Percentiles rank a stretch among this genome's conserved stretches.
Evolutionary conservation across 1,284 basidiomycete species (phyloP).

Genomic region (Puccinia novopanici): DNA sequence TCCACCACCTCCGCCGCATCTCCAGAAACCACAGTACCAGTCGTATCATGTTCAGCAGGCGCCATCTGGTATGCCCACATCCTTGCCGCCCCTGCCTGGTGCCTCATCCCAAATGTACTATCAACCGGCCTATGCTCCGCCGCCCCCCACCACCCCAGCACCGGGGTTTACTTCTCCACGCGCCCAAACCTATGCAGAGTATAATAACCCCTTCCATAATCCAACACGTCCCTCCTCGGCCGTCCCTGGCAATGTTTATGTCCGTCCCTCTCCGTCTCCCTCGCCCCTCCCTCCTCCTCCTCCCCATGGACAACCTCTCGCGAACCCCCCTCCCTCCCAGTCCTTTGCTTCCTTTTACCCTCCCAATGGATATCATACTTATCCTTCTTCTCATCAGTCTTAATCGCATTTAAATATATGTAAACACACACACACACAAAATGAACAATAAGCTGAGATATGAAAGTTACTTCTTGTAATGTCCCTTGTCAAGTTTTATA

Average conservation of each 20-base stretch:
- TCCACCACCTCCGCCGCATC: constrained; percentile 2
- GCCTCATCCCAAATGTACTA: constrained; percentile 12
- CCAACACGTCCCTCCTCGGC: not conserved
- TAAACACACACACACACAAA: too few species aligned
- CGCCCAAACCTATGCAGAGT: constrained; percentile 5
- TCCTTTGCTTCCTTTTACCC: constrained; percentile 4
- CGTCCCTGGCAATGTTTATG: constrained; percentile 13
- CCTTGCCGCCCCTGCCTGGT: constrained; percentile 3
- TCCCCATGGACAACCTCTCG: constrained; percentile 22
- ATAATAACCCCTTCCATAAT: constrained; percentile 15
- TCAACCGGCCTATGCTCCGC: constrained; percentile 9
- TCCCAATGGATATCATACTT: constrained; percentile 10
- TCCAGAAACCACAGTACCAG: constrained; percentile 15
- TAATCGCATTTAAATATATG: not conserved
- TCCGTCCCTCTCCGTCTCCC: constrained; percentile 16
- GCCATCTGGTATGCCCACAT: not conserved
- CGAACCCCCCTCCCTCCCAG: not conserved
- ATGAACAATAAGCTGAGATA: not conserved
- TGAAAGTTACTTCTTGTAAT: too few species aligned
- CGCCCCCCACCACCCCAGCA: not conserved
- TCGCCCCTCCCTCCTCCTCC: constrained; percentile 32
- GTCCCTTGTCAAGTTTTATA: too few species aligned
- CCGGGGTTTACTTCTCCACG: not conserved
- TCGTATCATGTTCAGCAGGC: constrained; percentile 3
- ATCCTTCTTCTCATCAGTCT: constrained; percentile 18